Percentiles rank a stretch among this genome's conserved stretches.
Evolutionary conservation across 2,329 filamentous ascomycete species (phyloP).

Genomic region (Aureobasidium pullulans): DNA sequence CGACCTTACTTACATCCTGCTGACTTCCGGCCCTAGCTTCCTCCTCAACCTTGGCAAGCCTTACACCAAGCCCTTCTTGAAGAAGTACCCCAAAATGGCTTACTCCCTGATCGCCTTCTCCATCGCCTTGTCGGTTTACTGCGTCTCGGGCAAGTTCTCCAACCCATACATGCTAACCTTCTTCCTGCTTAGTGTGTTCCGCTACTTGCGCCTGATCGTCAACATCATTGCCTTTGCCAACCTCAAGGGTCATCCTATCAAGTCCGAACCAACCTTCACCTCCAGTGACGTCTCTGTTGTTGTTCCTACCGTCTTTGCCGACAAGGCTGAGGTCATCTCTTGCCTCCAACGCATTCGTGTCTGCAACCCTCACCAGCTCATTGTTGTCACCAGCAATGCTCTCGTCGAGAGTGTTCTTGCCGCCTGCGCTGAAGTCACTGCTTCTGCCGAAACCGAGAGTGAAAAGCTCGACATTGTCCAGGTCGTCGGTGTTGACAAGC

Average conservation of each 20-base stretch:
- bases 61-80: neutral
- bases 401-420: slow-evolving; percentile 19
- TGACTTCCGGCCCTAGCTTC: neutral
- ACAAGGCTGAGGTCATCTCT: slow-evolving; percentile 21
- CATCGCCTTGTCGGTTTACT: neutral
- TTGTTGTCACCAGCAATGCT: slow-evolving; percentile 23
- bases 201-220: slow-evolving; percentile 25
- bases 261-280: slow-evolving; percentile 21
- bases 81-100: neutral
- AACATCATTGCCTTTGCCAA: slow-evolving; percentile 22
- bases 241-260: slow-evolving; percentile 23
- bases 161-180: slow-evolving; percentile 13
- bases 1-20: neutral
- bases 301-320: slow-evolving; percentile 29
- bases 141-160: neutral
- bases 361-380: slow-evolving; percentile 21
- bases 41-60: neutral
- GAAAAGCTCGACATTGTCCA: slow-evolving; percentile 16
- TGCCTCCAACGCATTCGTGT: slow-evolving; percentile 23
- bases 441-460: slow-evolving; percentile 6
- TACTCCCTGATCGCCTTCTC: neutral
- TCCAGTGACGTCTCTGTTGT: slow-evolving; percentile 25
- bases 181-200: slow-evolving; percentile 18
- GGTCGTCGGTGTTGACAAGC: slow-evolving; percentile 26
- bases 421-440: neutral